phyloP scores from a whole-genome alignment of 495 filamentous ascomycete genomes.

The Penicillium ochrochloron region DNA sequence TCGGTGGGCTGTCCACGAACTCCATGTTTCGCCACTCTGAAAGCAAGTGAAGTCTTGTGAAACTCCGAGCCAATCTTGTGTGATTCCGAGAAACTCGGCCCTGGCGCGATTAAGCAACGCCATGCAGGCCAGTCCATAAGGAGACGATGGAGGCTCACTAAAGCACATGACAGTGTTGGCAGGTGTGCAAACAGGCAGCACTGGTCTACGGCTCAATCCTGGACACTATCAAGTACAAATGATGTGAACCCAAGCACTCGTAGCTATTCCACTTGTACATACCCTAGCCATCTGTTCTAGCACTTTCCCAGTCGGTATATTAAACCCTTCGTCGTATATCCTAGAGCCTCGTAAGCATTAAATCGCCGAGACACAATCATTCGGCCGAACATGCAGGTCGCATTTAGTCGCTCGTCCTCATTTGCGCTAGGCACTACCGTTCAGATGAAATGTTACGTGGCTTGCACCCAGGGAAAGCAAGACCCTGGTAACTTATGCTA shows the following conservation, averaged over 20 bases:
- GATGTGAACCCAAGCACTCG: not conserved
- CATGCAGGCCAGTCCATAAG: constrained; percentile 6
- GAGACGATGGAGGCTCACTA: not conserved
- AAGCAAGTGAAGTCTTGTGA: not conserved
- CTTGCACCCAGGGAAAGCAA: constrained; percentile 3
- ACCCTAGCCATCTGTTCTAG: not conserved
- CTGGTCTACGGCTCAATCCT: not conserved
- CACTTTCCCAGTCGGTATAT: not conserved
- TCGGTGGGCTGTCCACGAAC: not conserved
- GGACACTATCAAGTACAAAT: not conserved
- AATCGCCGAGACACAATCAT: not conserved
- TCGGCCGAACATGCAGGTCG: constrained; percentile 1
- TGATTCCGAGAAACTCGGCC: constrained; percentile 9
- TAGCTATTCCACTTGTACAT: not conserved
- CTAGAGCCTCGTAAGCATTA: not conserved
- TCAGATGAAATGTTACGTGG: constrained; percentile 15
- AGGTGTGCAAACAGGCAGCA: not conserved
- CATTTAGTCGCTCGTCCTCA: not conserved
- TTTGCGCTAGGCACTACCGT: not conserved
- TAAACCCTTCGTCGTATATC: not conserved
- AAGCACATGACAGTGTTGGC: not conserved
- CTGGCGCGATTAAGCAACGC: constrained; percentile 8
- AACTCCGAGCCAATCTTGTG: not conserved
- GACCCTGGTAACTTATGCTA: not conserved
- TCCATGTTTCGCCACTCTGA: not conserved